Evolutionary conservation across 2,329 filamentous ascomycete genomes (phyloP).

Genomic region (Chaetothyriales sp.): DNA sequence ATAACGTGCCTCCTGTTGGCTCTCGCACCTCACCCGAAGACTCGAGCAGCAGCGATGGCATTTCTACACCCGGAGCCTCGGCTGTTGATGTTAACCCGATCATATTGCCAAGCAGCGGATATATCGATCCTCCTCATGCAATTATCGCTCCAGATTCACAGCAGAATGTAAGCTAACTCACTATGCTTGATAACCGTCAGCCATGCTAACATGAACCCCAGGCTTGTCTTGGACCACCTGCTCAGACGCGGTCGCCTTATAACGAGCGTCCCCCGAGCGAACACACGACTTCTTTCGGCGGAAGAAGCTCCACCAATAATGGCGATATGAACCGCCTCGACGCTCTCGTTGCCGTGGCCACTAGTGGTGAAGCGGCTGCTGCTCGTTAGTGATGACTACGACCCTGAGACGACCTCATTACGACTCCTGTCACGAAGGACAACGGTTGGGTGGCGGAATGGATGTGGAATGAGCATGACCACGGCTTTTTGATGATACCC

Average conservation of each 20-base stretch:
- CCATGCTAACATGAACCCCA: slow-evolving; percentile 20
- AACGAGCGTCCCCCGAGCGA: slow-evolving; percentile 6
- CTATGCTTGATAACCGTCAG: slow-evolving; percentile 16
- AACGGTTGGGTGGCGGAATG: neutral
- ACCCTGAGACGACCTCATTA: neutral
- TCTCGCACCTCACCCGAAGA: slow-evolving; percentile 32
- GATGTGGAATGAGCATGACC: neutral
- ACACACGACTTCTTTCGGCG: slow-evolving; percentile 7
- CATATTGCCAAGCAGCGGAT: slow-evolving; percentile 34
- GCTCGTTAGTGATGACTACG: neutral
- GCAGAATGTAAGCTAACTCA: slow-evolving; percentile 25
- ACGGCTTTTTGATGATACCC: neutral
- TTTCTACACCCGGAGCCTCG: slow-evolving; percentile 32
- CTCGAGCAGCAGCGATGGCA: slow-evolving; percentile 34
- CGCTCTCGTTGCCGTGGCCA: slow-evolving; percentile 36
- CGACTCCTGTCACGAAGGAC: neutral
- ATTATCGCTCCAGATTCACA: slow-evolving; percentile 23
- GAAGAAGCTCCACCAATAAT: slow-evolving; percentile 15
- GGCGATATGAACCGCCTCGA: slow-evolving; percentile 34
- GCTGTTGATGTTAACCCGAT: slow-evolving; percentile 34
- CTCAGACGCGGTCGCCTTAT: slow-evolving; percentile 3
- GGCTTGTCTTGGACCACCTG: slow-evolving; percentile 10
- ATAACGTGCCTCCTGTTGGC: slow-evolving; percentile 21
- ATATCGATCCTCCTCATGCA: slow-evolving; percentile 29
- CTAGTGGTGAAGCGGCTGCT: slow-evolving; percentile 26